Percentiles rank a stretch among this genome's conserved stretches.
Conservation (phyloP, 2,329 filamentous ascomycete species). For the Epicoccum nigrum region DNA sequence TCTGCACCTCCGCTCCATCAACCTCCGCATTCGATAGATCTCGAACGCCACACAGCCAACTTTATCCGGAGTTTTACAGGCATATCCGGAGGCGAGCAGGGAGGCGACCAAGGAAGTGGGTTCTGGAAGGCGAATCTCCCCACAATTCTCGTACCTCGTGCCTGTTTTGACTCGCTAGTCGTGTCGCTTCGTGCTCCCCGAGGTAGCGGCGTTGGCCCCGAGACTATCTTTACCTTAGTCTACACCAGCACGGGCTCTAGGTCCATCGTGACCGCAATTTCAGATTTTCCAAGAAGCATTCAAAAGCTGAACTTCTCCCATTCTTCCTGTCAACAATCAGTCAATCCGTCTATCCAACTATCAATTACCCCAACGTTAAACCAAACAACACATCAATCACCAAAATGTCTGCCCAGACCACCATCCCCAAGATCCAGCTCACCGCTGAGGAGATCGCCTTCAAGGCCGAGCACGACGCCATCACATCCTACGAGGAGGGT, state of each 20-base stretch:
- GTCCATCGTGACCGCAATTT: conserved; percentile 18
- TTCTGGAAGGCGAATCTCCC: conserved; percentile 22
- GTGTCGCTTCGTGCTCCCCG: conserved; percentile 16
- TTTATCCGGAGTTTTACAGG: conserved; percentile 17
- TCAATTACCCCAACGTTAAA: conserved; percentile 6
- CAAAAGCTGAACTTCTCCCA: conserved; percentile 13
- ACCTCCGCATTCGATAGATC: conserved; percentile 17
- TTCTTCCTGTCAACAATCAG: conserved; percentile 2
- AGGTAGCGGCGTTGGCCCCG: conserved; percentile 17
- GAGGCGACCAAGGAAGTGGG: conserved; percentile 19
- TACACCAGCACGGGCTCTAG: conserved; percentile 18
- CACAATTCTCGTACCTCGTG: conserved; percentile 20
- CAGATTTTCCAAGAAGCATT: conserved; percentile 17
- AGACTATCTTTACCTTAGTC: conserved; percentile 20
- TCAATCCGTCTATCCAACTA: conserved; percentile 11
- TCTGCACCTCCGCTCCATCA: conserved; percentile 10
- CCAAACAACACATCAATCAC: conserved; percentile 4
- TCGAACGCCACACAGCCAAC: conserved; percentile 16
- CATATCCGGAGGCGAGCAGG: conserved; percentile 14
- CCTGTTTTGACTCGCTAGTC: conserved; percentile 22
- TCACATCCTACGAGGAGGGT: conserved; percentile 35
- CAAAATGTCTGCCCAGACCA: conserved; percentile 18
- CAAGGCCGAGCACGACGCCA: conserved; percentile 30
- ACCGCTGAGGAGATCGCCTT: conserved; percentile 26
- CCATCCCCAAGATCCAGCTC: conserved; percentile 15